Percentiles rank a stretch among this genome's conserved stretches.
These are phyloP conservation scores for Meredithiella fracta DNA, from an alignment of 2,329 filamentous ascomycete genomes.

Conservation along the genomic window DNA sequence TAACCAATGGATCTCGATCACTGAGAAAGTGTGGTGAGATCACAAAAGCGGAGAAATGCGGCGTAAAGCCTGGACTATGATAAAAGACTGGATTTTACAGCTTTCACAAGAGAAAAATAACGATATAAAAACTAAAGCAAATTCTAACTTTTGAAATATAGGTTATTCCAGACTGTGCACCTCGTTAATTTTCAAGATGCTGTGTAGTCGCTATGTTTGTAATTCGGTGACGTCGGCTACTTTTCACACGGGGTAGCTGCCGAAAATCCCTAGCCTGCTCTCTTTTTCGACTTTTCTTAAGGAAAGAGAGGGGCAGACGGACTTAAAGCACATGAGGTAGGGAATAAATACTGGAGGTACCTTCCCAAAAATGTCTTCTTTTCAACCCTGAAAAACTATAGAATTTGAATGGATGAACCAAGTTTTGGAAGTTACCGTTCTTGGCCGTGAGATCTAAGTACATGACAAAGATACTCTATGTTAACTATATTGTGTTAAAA, in stretches of 20 bases:
- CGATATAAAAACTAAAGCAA: too few relatives aligned
- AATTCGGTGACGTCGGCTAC: neutral
- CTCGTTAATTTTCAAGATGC: neutral
- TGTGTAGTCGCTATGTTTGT: neutral
- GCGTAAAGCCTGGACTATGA: too few relatives aligned
- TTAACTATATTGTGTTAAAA: too few relatives aligned
- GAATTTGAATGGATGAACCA: neutral
- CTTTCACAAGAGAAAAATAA: too few relatives aligned
- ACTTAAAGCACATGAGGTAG: neutral
- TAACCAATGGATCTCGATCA: neutral
- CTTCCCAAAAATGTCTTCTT: neutral
- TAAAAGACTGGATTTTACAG: too few relatives aligned
- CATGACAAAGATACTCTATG: neutral
- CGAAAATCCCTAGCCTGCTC: neutral
- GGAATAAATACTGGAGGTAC: neutral
- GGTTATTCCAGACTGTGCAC: too few relatives aligned
- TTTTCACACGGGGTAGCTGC: neutral
- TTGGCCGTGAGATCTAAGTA: neutral
- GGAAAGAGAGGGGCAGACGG: neutral
- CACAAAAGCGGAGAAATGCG: neutral
- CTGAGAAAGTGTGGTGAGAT: neutral
- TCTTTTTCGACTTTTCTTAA: neutral
- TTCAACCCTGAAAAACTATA: neutral
- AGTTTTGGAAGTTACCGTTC: neutral
- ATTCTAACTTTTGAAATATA: too few relatives aligned